Evolutionary conservation across 106 monocot species (phyloP), one percentile per base, ranked within the genome.

Genomic region (Dioscorea dumetorum): DNA sequence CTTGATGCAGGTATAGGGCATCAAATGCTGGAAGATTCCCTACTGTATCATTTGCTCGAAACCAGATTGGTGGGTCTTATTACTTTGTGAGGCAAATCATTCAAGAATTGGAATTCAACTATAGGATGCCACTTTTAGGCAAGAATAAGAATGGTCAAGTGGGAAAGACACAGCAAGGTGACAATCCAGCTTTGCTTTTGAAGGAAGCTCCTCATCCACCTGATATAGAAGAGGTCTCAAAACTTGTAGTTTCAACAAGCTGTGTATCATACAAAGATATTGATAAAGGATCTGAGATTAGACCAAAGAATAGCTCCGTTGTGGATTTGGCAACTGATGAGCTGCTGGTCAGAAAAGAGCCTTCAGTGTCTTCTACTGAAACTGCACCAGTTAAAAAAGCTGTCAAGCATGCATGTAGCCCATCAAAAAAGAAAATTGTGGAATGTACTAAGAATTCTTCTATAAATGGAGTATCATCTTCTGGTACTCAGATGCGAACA

Each of bases 11-110:
- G 61, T 90, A 83, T 49, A 77, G 68, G 48, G 75, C 82, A n/a
- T 78, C 54, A 50, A 85, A 90, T 76, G 79, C 59, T 48, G 90
- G 90, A 62, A 85, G 73, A 22, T 83, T 90, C 28, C 90, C 90
- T 32, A 52, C 60, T 41, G 33, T 50, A 59, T 53, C 66, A 48
- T 41, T 19, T 33, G 21, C 69, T 17, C 17, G 12, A 62, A 63
- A 78, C 33, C 66, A 80, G 57, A 22, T 75, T 62, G 90, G 90
- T 48, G 90, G 90, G 23, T 65, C 71, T 22, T 67, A 71, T 72
- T 85, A 90, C 60, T 22, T 22, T 24, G 24, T 77, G 16, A 80
- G 82, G 62, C 68, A 74, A 66, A 80, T 90, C 16, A 48, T 85
- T 75, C 90, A 90, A 62, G 85, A 85, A 78, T 33, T 90, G 62